Evolutionary conservation across 441 rosid genomes (phyloP).

Genomic region (Corymbia calophylla): DNA sequence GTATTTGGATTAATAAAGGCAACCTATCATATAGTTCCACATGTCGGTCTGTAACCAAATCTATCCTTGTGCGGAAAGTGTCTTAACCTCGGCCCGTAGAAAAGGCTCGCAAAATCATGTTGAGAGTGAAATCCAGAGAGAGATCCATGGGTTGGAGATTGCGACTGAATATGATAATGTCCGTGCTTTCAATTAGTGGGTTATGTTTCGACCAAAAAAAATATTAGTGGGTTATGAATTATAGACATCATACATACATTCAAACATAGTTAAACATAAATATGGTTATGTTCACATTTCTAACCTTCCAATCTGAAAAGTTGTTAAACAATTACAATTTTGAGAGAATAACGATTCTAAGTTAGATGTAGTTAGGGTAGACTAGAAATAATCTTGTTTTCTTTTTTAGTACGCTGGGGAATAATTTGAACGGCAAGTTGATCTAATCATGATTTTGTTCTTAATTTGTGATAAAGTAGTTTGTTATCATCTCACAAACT

Average conservation of each 20-base stretch:
- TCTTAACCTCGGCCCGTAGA: too few species aligned
- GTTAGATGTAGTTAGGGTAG: background rate
- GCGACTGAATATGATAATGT: too few species aligned
- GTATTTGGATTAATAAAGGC: too few species aligned
- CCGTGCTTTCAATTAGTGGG: too few species aligned
- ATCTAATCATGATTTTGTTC: background rate
- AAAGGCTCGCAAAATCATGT: too few species aligned
- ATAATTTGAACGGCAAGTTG: accelerated
- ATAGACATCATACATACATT: background rate
- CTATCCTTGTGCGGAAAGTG: too few species aligned
- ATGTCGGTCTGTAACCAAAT: too few species aligned
- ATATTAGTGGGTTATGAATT: background rate
- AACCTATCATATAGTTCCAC: too few species aligned
- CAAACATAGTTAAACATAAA: background rate
- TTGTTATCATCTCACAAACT: background rate
- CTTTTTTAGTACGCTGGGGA: background rate
- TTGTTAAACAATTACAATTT: accelerated
- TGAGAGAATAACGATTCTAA: background rate
- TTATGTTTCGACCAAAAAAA: too few species aligned
- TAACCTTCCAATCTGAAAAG: background rate
- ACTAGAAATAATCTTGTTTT: too few species aligned
- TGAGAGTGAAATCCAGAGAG: too few species aligned
- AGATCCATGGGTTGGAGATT: too few species aligned
- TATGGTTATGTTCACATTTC: background rate
- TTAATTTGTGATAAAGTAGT: background rate